Evolutionary conservation across 2,329 filamentous ascomycete species (phyloP).

Genomic region (Botrytis sinoallii): DNA sequence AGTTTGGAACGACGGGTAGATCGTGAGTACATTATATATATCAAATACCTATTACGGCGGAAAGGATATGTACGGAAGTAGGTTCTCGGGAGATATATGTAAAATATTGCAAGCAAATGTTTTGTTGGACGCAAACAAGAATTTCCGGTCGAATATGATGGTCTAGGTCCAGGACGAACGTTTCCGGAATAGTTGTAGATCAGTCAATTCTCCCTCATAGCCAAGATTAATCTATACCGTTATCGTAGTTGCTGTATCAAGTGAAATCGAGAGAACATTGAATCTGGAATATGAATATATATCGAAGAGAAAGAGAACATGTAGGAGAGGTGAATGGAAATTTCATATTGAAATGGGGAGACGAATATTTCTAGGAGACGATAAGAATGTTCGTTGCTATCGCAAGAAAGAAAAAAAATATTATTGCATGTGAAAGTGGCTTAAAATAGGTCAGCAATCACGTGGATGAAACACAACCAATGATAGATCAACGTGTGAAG

Average conservation of each 20-base stretch:
- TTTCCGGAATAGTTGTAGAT: background rate
- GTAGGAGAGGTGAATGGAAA: background rate
- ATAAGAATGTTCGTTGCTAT: slow-evolving; percentile 12
- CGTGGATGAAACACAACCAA: slow-evolving; percentile 11
- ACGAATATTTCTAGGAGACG: slow-evolving; percentile 5
- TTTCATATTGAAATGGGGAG: background rate
- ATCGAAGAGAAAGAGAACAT: background rate
- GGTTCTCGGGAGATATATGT: background rate
- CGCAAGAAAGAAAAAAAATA: background rate
- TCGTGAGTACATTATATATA: slow-evolving; percentile 1
- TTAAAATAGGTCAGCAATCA: background rate
- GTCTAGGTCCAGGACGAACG: background rate
- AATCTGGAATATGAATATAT: background rate
- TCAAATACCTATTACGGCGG: background rate
- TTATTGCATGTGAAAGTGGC: slow-evolving; percentile 2
- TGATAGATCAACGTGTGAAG: background rate
- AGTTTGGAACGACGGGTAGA: slow-evolving; percentile 1
- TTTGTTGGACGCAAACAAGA: background rate
- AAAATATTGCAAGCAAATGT: background rate
- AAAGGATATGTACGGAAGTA: background rate
- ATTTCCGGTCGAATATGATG: background rate
- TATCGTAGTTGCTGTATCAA: background rate
- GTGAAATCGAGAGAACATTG: background rate
- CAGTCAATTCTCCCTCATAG: background rate
- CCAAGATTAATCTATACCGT: background rate